Evolutionary conservation across 306 rosid species (phyloP), one percentile per base, ranked within the genome.

Genomic region (Styphnolobium japonicum): DNA sequence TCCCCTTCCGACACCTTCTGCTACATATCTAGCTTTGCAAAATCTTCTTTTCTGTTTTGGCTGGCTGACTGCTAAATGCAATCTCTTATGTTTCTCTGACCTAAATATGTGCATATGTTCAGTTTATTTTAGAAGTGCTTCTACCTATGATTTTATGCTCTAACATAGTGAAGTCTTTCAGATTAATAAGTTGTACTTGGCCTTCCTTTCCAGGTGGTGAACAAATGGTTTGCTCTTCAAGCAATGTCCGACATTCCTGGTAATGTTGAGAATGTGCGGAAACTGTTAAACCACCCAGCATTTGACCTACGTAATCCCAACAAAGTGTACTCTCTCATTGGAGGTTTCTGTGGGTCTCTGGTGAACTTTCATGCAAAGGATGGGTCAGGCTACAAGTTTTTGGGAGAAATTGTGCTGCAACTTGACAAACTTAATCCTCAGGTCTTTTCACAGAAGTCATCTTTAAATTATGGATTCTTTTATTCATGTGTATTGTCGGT

Each of bases 141-240:
- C 81, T 69, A 18, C 15, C 36, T 68, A 12, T 51, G 4, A 39
- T 48, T 63, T 80, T 64, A 29, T 46, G 45, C 57, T 49, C 36
- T 56, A n/a, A 27, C 16, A n/a, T 57, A 12, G 73, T 66, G 27
- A n/a, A 11, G 27, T 61, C 10, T 52, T 55, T 25, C 49, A 29
- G n/a, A 68, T 67, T 60, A 61, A 29, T 63, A 62, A 12, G 55
- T 70, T 46, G 23, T 68, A 66, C 31, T 58, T 58, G 53, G 14
- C 10, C 67, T 66, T 60, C 65, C 34, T 81, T 49, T 78, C 25
- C 83, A 96, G 99, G 99, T 93, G 80, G 97, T 96, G 85, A 93
- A 91, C 73, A 96, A 93, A 84, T 96, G 98, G 99, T 87, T 93
- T 93, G 88, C 96, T 48, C 97, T 96, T 83, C 99, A 96, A 96